Evolutionary conservation across 805 yeast genomes (phyloP).

Genomic region (Schizosaccharomyces cryophilus): DNA sequence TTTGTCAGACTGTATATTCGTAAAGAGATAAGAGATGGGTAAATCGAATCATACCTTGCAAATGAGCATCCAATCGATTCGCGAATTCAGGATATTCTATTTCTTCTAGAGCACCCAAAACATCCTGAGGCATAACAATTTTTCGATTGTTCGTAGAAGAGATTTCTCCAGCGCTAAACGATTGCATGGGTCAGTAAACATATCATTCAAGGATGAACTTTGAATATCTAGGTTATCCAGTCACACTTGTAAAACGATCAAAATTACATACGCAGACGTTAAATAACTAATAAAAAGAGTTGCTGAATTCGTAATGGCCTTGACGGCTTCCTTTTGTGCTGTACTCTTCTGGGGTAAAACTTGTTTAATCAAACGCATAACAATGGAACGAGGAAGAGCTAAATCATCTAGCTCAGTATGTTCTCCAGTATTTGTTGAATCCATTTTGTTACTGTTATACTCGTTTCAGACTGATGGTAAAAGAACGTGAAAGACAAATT

Average conservation of each 20-base stretch:
- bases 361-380: background rate
- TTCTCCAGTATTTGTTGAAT: background rate
- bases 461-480: too few relatives aligned
- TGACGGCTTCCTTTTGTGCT: background rate
- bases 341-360: background rate
- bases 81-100: background rate
- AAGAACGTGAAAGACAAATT: too few relatives aligned
- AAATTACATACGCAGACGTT: background rate
- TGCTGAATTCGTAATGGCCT: background rate
- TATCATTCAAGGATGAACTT: too few relatives aligned
- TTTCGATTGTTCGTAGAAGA: background rate
- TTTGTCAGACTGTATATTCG: background rate
- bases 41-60: background rate
- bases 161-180: background rate
- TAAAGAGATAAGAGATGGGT: too few relatives aligned
- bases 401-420: background rate
- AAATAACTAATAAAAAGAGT: background rate
- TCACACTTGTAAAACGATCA: background rate
- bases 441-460: background rate
- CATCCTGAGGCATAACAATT: background rate
- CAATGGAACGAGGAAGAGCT: background rate
- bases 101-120: background rate
- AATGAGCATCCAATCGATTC: background rate
- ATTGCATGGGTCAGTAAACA: background rate
- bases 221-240: background rate